phyloP scores from a whole-genome alignment of 768 basidiomycete species.

The Termitomyces sp. region DNA sequence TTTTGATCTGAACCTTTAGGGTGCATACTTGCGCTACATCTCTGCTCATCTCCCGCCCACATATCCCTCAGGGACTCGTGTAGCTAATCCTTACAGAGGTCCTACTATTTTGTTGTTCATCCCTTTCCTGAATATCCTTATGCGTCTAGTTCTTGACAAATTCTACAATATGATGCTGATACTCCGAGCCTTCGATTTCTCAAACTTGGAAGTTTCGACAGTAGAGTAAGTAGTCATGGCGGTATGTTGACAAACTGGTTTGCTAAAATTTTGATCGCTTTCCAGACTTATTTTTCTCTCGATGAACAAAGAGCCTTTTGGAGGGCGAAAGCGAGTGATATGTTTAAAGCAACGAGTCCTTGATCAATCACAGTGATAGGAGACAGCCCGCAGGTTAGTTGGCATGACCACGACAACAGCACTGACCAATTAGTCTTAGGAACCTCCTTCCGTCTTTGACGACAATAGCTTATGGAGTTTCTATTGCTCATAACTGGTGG shows the following conservation, averaged over 20 bases:
- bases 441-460: background rate
- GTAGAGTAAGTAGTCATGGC: background rate
- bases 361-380: background rate
- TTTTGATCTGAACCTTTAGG: background rate
- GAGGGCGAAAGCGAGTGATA: background rate
- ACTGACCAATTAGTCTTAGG: background rate
- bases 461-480: no score
- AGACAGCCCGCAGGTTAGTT: background rate
- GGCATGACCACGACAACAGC: background rate
- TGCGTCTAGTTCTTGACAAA: background rate
- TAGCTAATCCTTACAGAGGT: background rate
- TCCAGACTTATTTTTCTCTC: background rate
- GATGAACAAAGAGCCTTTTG: background rate
- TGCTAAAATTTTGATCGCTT: background rate
- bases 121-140: background rate
- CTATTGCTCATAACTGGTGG: background rate
- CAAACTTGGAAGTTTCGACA: background rate
- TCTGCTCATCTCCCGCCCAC: background rate
- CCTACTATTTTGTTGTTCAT: background rate
- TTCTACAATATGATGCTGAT: background rate
- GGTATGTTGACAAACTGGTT: background rate
- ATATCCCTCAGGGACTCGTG: background rate
- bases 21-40: background rate
- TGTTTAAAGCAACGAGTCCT: background rate
- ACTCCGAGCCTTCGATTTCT: background rate